Conservation (phyloP, 441 rosid genomes). For the Croton laevigatus region DNA sequence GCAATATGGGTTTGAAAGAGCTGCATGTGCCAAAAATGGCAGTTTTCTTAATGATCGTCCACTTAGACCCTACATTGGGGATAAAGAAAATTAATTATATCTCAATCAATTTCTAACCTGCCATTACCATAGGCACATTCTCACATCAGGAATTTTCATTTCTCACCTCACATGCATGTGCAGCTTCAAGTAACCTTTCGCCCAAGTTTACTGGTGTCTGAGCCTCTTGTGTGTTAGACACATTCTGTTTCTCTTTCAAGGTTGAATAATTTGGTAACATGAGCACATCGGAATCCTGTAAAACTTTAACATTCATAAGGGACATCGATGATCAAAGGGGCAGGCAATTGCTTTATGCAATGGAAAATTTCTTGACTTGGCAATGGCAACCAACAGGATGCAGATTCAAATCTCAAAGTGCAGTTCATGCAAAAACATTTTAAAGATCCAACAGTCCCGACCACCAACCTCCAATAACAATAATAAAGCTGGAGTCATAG, state of each 20-base stretch:
- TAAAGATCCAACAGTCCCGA: not conserved
- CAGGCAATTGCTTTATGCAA: not conserved
- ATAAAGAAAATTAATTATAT: conserved; percentile 8
- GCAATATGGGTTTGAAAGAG: conserved; percentile 56
- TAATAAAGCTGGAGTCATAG: not conserved
- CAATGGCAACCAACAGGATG: not conserved
- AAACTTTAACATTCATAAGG: conserved; percentile 19
- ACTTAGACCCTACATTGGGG: conserved; percentile 65
- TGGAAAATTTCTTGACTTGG: not conserved
- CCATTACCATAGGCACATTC: not conserved
- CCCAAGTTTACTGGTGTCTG: conserved; percentile 33
- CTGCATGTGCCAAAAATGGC: conserved; percentile 81
- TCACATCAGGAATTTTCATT: conserved; percentile 12
- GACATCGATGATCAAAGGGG: not conserved
- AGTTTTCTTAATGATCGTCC: conserved; percentile 90
- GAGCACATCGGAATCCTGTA: conserved; percentile 46
- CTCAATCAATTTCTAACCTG: not conserved
- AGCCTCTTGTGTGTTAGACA: conserved; percentile 38
- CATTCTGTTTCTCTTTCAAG: conserved; percentile 52
- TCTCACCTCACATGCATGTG: conserved; percentile 80
- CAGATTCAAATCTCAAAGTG: not conserved
- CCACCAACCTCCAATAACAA: not conserved
- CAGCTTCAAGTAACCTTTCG: conserved; percentile 71
- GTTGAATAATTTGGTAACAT: conserved; percentile 62
- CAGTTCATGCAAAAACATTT: not conserved